These are phyloP conservation scores for Alternaria arbusti DNA, from an alignment of 2,329 filamentous ascomycete species.

Conservation along the genomic window DNA sequence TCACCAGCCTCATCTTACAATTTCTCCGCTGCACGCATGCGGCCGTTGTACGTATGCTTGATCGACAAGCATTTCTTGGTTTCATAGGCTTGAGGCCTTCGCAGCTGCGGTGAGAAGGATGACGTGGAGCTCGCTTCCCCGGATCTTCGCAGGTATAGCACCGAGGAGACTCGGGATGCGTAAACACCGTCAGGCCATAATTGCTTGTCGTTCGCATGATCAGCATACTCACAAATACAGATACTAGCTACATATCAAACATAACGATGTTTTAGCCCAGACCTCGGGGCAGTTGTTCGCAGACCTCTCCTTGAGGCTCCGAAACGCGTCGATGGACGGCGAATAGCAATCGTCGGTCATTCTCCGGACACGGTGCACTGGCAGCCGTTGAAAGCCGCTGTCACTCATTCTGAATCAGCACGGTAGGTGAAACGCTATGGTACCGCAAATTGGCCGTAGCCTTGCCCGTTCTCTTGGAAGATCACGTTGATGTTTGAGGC, in stretches of 20 bases:
- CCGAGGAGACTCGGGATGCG: neutral
- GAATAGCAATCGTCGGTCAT: neutral
- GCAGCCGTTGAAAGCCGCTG: neutral
- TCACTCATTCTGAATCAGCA: neutral
- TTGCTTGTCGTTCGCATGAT: neutral
- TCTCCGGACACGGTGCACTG: neutral
- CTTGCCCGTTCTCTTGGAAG: neutral
- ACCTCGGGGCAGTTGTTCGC: neutral
- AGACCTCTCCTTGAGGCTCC: neutral
- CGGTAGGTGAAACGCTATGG: neutral
- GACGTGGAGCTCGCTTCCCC: neutral
- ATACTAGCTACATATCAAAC: neutral
- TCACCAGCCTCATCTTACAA: neutral
- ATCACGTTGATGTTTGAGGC: neutral
- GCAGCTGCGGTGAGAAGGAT: neutral
- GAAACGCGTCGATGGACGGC: neutral
- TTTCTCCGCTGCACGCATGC: neutral
- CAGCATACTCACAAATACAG: neutral
- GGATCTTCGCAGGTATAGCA: neutral
- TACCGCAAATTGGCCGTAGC: neutral
- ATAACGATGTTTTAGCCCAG: neutral
- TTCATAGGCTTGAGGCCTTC: neutral
- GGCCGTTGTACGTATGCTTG: neutral
- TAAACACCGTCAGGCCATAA: neutral
- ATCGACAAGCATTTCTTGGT: neutral